Evolutionary conservation across 345 rosid genomes (phyloP).

Genomic region (Firmiana major): DNA sequence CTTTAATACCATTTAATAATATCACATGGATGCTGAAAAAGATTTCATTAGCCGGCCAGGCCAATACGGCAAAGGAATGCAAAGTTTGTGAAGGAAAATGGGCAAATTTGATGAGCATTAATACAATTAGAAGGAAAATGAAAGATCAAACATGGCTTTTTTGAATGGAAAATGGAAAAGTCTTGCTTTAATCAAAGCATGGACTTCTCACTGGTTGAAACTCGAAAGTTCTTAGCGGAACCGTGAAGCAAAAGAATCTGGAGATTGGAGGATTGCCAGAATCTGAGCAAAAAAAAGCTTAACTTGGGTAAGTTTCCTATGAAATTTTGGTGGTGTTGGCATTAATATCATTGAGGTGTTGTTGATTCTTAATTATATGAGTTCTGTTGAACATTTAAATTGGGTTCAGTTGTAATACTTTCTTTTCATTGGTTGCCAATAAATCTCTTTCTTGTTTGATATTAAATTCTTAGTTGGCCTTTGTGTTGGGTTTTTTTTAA

Average conservation of each 20-base stretch:
- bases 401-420: conserved; percentile 27
- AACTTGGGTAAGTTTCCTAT: conserved; percentile 23
- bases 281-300: not conserved
- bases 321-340: conserved; percentile 33
- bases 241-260: not conserved
- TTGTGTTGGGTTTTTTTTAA: conserved; percentile 24
- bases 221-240: not conserved
- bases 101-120: not conserved
- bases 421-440: conserved; percentile 53
- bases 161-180: not conserved
- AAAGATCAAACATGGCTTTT: not conserved
- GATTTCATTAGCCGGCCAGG: not conserved
- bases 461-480: conserved; percentile 48
- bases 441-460: conserved; percentile 54
- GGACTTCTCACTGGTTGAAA: not conserved
- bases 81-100: not conserved
- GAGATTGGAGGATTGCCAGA: not conserved
- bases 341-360: conserved; percentile 32
- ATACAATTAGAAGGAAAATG: not conserved
- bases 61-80: not conserved
- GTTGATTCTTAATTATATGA: conserved; percentile 19
- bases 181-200: not conserved
- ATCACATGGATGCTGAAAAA: conserved; percentile 19
- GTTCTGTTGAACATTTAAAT: conserved; percentile 25
- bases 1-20: conserved; percentile 18